Evolutionary conservation across 2,329 filamentous ascomycete species (phyloP).

Genomic region (Emmonsia crescens): DNA sequence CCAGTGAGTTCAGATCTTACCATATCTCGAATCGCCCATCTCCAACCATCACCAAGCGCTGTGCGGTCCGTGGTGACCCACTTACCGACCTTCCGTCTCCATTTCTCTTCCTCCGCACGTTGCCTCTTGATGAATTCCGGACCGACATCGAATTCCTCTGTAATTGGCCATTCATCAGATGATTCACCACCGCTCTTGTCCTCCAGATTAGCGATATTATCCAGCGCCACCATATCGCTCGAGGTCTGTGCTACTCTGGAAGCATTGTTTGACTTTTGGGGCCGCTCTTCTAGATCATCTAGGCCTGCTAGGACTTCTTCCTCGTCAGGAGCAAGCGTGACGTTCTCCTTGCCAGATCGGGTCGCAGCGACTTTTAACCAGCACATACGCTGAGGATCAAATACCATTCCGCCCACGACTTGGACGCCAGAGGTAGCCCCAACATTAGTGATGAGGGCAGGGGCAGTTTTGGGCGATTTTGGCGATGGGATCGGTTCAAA

Average conservation of each 20-base stretch:
- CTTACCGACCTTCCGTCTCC: slow-evolving; percentile 75
- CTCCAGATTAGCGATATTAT: slow-evolving; percentile 23
- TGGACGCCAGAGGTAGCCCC: slow-evolving; percentile 76
- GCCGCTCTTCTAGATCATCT: slow-evolving; percentile 72
- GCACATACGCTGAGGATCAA: slow-evolving; percentile 93
- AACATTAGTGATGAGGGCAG: slow-evolving; percentile 82
- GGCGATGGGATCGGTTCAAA: slow-evolving; percentile 56
- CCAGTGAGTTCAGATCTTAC: slow-evolving; percentile 21
- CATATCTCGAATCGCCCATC: slow-evolving; percentile 57
- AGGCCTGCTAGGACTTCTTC: slow-evolving; percentile 92
- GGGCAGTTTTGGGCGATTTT: slow-evolving; percentile 34
- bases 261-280: slow-evolving; percentile 14
- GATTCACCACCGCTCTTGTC: slow-evolving; percentile 35
- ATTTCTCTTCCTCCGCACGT: slow-evolving; percentile 81
- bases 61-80: slow-evolving; percentile 58
- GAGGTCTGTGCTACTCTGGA: slow-evolving; percentile 4
- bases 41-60: slow-evolving; percentile 49
- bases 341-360: slow-evolving; percentile 25
- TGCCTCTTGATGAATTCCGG: slow-evolving; percentile 86
- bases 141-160: slow-evolving; percentile 95
- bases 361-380: slow-evolving; percentile 69
- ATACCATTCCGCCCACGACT: slow-evolving; percentile 96
- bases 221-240: slow-evolving; percentile 17
- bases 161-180: slow-evolving; percentile 69
- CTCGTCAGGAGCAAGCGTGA: slow-evolving; percentile 56